A percentile compares a stretch with the other conserved stretches of the same genome.
Conservation (phyloP, 805 yeast genomes). For the Candida parachauliodes region DNA sequence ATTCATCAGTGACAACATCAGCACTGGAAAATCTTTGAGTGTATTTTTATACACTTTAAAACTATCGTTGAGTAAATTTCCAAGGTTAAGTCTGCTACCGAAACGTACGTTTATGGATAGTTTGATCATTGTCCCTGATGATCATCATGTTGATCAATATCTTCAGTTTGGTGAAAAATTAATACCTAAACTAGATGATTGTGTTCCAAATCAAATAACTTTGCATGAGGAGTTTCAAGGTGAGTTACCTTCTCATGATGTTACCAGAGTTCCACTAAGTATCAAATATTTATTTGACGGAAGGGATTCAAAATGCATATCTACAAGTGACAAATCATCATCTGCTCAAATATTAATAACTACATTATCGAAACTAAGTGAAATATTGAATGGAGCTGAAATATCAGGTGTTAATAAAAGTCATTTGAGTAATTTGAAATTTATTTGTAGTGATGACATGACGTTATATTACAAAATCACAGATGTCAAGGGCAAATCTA, state of each 20-base stretch:
- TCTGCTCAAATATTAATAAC: constrained; percentile 19
- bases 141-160: constrained; percentile 18
- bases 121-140: constrained; percentile 24
- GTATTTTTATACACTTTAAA: constrained; percentile 18
- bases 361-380: constrained; percentile 13
- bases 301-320: constrained; percentile 1
- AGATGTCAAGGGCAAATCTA: constrained; percentile 8
- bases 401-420: neutral
- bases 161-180: constrained; percentile 10
- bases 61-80: constrained; percentile 15
- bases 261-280: constrained; percentile 16
- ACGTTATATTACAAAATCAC: constrained; percentile 16
- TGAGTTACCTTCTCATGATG: constrained; percentile 6
- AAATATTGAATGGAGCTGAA: constrained; percentile 9
- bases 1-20: constrained; percentile 12
- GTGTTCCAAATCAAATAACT: constrained; percentile 17
- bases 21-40: constrained; percentile 20
- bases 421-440: constrained; percentile 12
- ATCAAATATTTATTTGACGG: constrained; percentile 13
- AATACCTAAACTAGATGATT: constrained; percentile 14
- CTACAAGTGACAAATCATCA: constrained; percentile 4
- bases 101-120: constrained; percentile 13
- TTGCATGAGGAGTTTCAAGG: constrained; percentile 9
- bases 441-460: constrained; percentile 23
- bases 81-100: constrained; percentile 14